Conservation (phyloP, 2,329 filamentous ascomycete species). For the Truncatella angustata region DNA sequence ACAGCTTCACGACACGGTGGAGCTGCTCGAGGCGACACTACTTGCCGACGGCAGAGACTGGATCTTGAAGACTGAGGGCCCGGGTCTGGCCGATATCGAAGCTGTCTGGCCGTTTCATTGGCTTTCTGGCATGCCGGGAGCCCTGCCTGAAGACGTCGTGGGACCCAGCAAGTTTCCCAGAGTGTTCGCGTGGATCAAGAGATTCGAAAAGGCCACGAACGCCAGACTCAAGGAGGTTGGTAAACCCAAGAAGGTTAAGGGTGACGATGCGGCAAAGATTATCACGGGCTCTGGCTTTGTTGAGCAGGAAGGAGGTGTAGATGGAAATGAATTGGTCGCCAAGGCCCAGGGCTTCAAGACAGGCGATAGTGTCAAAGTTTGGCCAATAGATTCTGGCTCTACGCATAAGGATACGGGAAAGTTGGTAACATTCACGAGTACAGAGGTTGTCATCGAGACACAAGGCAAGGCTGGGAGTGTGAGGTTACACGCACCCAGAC, state of each 20-base stretch:
- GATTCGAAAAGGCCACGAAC: constrained; percentile 53
- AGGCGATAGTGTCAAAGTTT: constrained; percentile 56
- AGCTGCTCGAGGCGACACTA: constrained; percentile 59
- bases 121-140: constrained; percentile 54
- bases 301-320: constrained; percentile 42
- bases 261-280: constrained; percentile 49
- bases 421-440: constrained; percentile 48
- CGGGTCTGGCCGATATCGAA: constrained; percentile 66
- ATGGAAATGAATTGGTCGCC: constrained; percentile 46
- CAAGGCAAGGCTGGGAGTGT: constrained; percentile 40
- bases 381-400: constrained; percentile 61
- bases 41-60: constrained; percentile 66
- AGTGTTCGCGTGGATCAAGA: constrained; percentile 61
- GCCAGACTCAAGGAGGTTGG: constrained; percentile 34
- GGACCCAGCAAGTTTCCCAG: constrained; percentile 53
- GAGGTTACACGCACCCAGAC: constrained; percentile 60
- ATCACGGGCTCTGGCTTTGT: constrained; percentile 45
- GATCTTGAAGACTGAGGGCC: constrained; percentile 52
- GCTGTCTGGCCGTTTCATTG: constrained; percentile 68
- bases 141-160: constrained; percentile 52
- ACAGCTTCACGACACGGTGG: constrained; percentile 52
- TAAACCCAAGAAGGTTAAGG: constrained; percentile 44
- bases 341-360: constrained; percentile 44
- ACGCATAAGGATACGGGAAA: constrained; percentile 56
- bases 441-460: constrained; percentile 59